Percentiles rank a stretch among this genome's conserved stretches.
These are phyloP conservation scores for Diaporthe citri DNA, from an alignment of 2,329 filamentous ascomycete species.

Conservation along the genomic window DNA sequence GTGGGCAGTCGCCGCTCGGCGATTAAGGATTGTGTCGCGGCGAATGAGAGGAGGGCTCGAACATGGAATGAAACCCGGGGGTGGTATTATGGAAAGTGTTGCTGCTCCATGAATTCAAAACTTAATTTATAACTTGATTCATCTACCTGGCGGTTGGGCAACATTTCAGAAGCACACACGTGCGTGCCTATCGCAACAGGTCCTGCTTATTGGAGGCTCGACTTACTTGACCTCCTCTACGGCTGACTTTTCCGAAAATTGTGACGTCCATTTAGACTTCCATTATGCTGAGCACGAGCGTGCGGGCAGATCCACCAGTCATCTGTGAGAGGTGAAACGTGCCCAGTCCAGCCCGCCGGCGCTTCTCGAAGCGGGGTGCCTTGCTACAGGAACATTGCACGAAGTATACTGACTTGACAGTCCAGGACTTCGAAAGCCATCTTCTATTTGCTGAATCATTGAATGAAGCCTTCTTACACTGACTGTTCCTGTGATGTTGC, in stretches of 20 bases:
- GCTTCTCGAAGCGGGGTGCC: background rate
- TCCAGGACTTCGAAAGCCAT: background rate
- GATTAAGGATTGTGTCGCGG: background rate
- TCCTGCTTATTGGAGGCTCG: background rate
- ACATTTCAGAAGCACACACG: background rate
- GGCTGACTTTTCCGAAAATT: background rate
- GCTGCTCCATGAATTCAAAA: background rate
- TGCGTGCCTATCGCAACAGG: background rate
- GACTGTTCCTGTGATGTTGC: rapidly evolving
- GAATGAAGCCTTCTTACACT: rapidly evolving
- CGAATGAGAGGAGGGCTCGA: background rate
- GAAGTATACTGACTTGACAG: background rate
- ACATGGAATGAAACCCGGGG: constrained; percentile 14
- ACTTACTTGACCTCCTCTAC: constrained; percentile 10
- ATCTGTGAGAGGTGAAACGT: background rate
- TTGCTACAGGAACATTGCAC: background rate
- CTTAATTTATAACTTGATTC: background rate
- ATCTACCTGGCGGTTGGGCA: background rate
- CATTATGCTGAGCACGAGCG: constrained; percentile 3
- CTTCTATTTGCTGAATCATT: background rate
- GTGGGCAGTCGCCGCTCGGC: constrained; percentile 16
- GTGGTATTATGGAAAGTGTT: background rate
- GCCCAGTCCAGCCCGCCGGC: background rate
- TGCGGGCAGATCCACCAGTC: background rate
- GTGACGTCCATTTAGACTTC: background rate